Conservation (phyloP, 306 rosid genomes). For the Purshia tridentata region DNA sequence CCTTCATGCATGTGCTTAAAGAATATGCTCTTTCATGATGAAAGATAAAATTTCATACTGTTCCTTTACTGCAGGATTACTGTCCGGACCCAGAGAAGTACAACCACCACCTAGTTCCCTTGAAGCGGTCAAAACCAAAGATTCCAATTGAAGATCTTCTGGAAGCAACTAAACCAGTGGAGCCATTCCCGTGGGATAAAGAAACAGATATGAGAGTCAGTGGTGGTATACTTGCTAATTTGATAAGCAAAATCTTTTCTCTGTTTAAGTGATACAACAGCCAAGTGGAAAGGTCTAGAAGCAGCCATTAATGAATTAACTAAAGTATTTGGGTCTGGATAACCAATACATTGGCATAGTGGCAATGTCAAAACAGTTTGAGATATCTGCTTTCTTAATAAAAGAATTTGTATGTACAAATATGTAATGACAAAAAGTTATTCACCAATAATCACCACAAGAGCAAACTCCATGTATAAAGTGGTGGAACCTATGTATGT, state of each 20-base stretch:
- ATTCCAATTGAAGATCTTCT: slow-evolving; percentile 49
- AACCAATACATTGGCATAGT: slow-evolving; percentile 18
- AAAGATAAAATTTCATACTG: slow-evolving; percentile 6
- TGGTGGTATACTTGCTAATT: slow-evolving; percentile 37
- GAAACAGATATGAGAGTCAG: slow-evolving; percentile 64
- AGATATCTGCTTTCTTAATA: slow-evolving; percentile 8
- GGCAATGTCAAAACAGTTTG: slow-evolving; percentile 25
- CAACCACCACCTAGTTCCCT: slow-evolving; percentile 47
- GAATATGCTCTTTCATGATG: slow-evolving; percentile 1
- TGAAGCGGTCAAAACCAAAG: slow-evolving; percentile 56
- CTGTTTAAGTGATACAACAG: slow-evolving; percentile 27
- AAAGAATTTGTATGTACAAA: slow-evolving; percentile 15
- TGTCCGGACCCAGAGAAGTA: slow-evolving; percentile 51
- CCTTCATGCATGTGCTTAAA: slow-evolving; percentile 16
- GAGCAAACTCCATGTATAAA: slow-evolving; percentile 52
- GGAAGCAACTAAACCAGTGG: slow-evolving; percentile 60
- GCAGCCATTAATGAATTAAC: slow-evolving; percentile 14
- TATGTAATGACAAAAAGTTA: slow-evolving; percentile 4
- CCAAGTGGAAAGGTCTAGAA: slow-evolving; percentile 16
- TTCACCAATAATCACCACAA: slow-evolving; percentile 62
- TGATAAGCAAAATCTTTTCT: slow-evolving; percentile 30
- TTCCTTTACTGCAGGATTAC: slow-evolving; percentile 49
- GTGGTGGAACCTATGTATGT: slow-evolving; percentile 58
- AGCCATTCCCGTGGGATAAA: slow-evolving; percentile 64
- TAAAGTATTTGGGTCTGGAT: slow-evolving; percentile 24